Evolutionary conservation across 108 stramenopile species (phyloP).

Genomic region (Nitzschia putrida): DNA sequence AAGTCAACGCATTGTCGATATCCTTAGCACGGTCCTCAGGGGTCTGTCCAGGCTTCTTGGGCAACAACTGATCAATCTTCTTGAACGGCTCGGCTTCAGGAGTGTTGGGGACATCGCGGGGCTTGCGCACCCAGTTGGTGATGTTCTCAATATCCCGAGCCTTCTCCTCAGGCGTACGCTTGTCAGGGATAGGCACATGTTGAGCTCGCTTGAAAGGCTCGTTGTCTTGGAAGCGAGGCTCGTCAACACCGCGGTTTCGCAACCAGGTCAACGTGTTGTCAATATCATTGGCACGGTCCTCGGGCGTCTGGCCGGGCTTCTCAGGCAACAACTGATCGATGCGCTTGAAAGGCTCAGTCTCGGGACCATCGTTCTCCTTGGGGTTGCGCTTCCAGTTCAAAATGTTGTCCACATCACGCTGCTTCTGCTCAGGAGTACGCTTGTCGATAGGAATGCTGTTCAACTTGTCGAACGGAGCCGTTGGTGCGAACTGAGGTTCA

Average conservation of each 20-base stretch:
- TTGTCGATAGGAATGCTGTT: conserved; percentile 20
- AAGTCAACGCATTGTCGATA: conserved; percentile 39
- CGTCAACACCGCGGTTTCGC: conserved; percentile 16
- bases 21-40: conserved; percentile 39
- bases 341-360: conserved; percentile 19
- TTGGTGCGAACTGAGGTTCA: not conserved
- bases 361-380: conserved; percentile 10
- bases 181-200: not conserved
- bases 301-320: conserved; percentile 25
- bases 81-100: conserved; percentile 4
- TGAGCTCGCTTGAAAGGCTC: too few species aligned
- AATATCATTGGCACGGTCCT: conserved; percentile 23
- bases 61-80: conserved; percentile 28
- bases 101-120: not conserved
- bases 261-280: conserved; percentile 33
- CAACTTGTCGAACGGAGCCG: conserved; percentile 24
- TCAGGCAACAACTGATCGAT: conserved; percentile 35
- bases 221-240: not conserved
- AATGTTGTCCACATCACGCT: conserved; percentile 27
- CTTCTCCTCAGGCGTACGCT: conserved; percentile 2
- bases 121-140: not conserved
- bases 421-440: conserved; percentile 23
- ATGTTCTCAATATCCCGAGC: not conserved
- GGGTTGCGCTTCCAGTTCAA: conserved; percentile 37
- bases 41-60: conserved; percentile 24